These are phyloP conservation scores for Blastocystis sp. DNA, from an alignment of 352 stramenopile species.

Conservation along the genomic window DNA sequence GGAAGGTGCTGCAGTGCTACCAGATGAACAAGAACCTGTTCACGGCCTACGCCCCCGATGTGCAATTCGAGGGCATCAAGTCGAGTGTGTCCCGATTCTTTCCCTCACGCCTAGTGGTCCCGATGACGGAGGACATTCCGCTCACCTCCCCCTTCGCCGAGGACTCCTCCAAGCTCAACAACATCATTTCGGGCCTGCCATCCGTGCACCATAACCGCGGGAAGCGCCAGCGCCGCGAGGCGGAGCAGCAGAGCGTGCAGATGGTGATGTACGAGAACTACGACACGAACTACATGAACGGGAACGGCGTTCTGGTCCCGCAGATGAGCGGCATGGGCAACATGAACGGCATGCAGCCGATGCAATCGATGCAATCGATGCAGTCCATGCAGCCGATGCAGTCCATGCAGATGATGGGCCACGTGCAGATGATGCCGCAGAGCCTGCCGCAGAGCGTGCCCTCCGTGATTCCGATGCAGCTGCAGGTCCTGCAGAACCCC, in stretches of 20 bases:
- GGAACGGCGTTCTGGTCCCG: background rate
- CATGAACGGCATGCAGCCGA: background rate
- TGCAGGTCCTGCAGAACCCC: slow-evolving; percentile 1
- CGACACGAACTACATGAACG: slow-evolving; percentile 29
- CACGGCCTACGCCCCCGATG: slow-evolving; percentile 41
- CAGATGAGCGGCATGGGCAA: background rate
- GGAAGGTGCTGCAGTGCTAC: slow-evolving; percentile 37
- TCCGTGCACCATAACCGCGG: slow-evolving; percentile 29
- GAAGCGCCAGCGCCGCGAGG: background rate
- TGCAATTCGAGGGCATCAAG: slow-evolving; percentile 52
- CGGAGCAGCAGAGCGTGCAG: background rate
- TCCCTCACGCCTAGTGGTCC: slow-evolving; percentile 1
- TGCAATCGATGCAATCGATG: slow-evolving; percentile 29
- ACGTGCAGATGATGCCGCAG: background rate
- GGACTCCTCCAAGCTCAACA: slow-evolving; percentile 14
- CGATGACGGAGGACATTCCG: background rate
- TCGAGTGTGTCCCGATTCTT: background rate
- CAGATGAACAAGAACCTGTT: slow-evolving; percentile 54
- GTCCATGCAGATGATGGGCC: slow-evolving; percentile 37
- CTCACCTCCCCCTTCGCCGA: slow-evolving; percentile 38
- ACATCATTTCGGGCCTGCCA: slow-evolving; percentile 11
- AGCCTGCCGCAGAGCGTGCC: background rate
- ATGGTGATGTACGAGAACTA: slow-evolving; percentile 33
- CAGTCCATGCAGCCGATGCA: slow-evolving; percentile 5
- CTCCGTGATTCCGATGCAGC: background rate